phyloP scores from a whole-genome alignment of 345 rosid species.

The Ceriops decandra region DNA sequence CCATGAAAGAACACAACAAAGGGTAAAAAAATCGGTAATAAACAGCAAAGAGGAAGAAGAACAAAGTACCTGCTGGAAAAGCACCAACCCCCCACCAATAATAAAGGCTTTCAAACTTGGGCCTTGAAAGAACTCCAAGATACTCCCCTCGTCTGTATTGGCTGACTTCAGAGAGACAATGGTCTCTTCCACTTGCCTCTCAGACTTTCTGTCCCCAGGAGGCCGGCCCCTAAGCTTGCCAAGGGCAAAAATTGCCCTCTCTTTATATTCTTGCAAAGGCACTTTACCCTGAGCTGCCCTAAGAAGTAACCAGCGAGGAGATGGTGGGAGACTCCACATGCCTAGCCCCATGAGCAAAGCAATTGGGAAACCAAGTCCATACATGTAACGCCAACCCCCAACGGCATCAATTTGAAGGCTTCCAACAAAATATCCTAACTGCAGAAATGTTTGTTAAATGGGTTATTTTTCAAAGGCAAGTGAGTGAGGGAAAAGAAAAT shows the following conservation, averaged over 20 bases:
- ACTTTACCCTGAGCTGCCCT: slow-evolving; percentile 85
- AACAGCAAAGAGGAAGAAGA: slow-evolving; percentile 14
- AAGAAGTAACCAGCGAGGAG: slow-evolving; percentile 98
- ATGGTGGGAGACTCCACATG: slow-evolving; percentile 88
- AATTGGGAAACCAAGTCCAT: slow-evolving; percentile 58
- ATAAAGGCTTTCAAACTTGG: slow-evolving; percentile 86
- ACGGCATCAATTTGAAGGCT: slow-evolving; percentile 70
- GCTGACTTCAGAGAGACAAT: slow-evolving; percentile 63
- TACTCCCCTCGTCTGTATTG: slow-evolving; percentile 55
- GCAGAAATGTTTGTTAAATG: slow-evolving; percentile 13
- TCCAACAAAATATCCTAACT: slow-evolving; percentile 91
- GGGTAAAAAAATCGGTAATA: not conserved
- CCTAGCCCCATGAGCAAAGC: slow-evolving; percentile 86
- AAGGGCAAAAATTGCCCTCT: slow-evolving; percentile 67
- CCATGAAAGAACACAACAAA: not conserved
- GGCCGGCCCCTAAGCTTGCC: slow-evolving; percentile 83
- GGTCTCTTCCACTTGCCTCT: slow-evolving; percentile 70
- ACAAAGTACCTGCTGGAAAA: slow-evolving; percentile 78
- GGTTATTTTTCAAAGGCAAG: slow-evolving; percentile 12
- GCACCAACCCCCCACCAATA: slow-evolving; percentile 91
- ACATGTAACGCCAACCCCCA: slow-evolving; percentile 98
- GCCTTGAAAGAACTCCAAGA: slow-evolving; percentile 86
- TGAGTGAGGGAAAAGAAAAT: not conserved
- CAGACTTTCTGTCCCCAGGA: slow-evolving; percentile 60
- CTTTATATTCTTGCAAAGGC: slow-evolving; percentile 63